Percentiles rank a stretch among this genome's conserved stretches.
These are phyloP conservation scores for Tritrichomonas musculus DNA, from an alignment of 208 protist species.

Conservation along the genomic window DNA sequence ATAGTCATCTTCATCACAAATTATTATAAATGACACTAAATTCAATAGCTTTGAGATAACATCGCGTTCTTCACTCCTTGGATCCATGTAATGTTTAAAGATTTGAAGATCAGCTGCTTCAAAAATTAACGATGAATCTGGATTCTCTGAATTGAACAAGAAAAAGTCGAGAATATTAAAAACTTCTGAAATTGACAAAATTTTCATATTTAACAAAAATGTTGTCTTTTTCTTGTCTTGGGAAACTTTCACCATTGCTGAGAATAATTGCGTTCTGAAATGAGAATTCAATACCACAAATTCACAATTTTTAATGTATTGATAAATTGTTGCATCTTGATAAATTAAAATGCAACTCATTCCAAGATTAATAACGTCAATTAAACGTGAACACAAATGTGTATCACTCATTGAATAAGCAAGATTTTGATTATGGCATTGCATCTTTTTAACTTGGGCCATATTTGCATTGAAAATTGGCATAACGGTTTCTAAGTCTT, in stretches of 20 bases:
- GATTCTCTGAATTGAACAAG: neutral
- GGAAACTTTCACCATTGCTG: neutral
- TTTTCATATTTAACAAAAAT: neutral
- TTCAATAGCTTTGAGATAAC: neutral
- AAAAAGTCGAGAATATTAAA: neutral
- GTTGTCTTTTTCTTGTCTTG: neutral
- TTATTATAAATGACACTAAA: neutral
- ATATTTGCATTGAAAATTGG: neutral
- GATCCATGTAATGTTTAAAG: neutral
- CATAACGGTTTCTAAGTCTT: neutral
- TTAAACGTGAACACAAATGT: neutral
- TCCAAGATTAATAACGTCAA: neutral
- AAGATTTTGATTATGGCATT: neutral
- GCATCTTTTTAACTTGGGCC: neutral
- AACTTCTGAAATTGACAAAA: neutral
- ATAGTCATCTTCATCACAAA: neutral
- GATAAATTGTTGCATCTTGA: neutral
- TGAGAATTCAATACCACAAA: neutral
- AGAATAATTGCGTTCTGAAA: neutral
- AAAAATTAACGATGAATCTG: neutral
- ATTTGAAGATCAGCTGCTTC: neutral
- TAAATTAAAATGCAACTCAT: neutral
- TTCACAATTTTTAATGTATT: neutral
- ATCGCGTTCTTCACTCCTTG: neutral
- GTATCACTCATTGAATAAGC: neutral